Conservation (phyloP, 768 basidiomycete genomes). For the Leccinum subgranulosum region DNA sequence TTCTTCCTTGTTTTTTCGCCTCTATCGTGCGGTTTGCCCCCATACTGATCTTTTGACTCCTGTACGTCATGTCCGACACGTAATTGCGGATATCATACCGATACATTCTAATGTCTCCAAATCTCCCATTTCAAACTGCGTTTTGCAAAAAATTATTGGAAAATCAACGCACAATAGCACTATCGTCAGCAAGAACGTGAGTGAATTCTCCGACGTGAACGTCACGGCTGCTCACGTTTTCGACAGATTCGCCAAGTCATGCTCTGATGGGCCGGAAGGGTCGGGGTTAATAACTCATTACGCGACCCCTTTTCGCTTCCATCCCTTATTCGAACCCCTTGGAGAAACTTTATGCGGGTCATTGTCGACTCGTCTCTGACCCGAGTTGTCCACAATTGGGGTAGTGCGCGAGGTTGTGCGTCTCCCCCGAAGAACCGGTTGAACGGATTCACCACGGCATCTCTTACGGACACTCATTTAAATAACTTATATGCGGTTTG, state of each 20-base stretch:
- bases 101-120: slow-evolving; percentile 12
- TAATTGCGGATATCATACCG: slow-evolving; percentile 24
- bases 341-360: neutral
- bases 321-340: neutral
- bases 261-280: slow-evolving; percentile 33
- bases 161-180: slow-evolving; percentile 39
- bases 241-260: slow-evolving; percentile 50
- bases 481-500: neutral
- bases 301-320: neutral
- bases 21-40: slow-evolving; percentile 7
- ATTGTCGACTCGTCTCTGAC: neutral
- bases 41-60: slow-evolving; percentile 17
- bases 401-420: neutral
- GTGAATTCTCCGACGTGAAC: slow-evolving; percentile 28
- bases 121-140: slow-evolving; percentile 2
- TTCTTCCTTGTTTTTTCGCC: slow-evolving; percentile 3
- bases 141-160: slow-evolving; percentile 4
- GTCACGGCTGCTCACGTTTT: neutral
- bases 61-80: slow-evolving; percentile 27
- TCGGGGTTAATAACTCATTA: neutral
- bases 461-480: neutral
- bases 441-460: slow-evolving; percentile 3
- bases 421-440: neutral
- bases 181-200: slow-evolving; percentile 68
- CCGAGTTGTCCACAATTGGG: neutral